phyloP scores from a whole-genome alignment of 2,329 filamentous ascomycete genomes.

The Dothistroma septosporum region DNA sequence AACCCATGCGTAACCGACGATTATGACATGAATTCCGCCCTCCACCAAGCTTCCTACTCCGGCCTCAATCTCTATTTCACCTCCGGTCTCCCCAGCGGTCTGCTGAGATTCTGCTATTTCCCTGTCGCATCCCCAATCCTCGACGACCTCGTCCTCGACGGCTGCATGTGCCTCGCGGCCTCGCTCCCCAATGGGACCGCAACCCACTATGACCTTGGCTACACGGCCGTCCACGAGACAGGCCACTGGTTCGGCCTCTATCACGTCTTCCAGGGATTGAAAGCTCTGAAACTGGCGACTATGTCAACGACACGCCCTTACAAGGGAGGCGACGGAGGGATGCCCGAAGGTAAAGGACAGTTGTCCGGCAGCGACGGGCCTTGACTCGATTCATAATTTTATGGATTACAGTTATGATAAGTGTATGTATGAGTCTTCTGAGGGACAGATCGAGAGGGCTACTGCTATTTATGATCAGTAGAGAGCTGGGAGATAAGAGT shows the following conservation, averaged over 20 bases:
- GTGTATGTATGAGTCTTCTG: constrained; percentile 23
- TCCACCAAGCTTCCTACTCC: constrained; percentile 50
- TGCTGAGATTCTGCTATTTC: constrained; percentile 29
- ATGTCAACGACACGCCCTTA: constrained; percentile 41
- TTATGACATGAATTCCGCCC: constrained; percentile 47
- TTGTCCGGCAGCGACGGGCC: constrained; percentile 42
- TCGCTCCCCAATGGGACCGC: constrained; percentile 50
- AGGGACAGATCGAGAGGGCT: constrained; percentile 20
- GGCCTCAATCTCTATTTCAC: constrained; percentile 57
- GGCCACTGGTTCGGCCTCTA: constrained; percentile 45
- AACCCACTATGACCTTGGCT: constrained; percentile 43
- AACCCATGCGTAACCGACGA: no score
- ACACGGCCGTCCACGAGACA: constrained; percentile 43
- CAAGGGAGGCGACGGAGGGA: constrained; percentile 43
- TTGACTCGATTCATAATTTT: constrained; percentile 52
- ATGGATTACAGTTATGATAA: constrained; percentile 42
- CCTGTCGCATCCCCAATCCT: constrained; percentile 39
- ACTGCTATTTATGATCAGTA: constrained; percentile 20
- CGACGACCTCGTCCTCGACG: constrained; percentile 42
- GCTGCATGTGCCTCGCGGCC: constrained; percentile 52
- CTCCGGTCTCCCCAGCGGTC: constrained; percentile 41
- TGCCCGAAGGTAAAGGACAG: constrained; percentile 49
- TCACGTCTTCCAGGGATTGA: constrained; percentile 42
- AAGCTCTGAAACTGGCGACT: constrained; percentile 40
- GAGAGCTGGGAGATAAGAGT: constrained; percentile 18